phyloP scores from a whole-genome alignment of 768 basidiomycete species.

The Kwoniella botswanensis region DNA sequence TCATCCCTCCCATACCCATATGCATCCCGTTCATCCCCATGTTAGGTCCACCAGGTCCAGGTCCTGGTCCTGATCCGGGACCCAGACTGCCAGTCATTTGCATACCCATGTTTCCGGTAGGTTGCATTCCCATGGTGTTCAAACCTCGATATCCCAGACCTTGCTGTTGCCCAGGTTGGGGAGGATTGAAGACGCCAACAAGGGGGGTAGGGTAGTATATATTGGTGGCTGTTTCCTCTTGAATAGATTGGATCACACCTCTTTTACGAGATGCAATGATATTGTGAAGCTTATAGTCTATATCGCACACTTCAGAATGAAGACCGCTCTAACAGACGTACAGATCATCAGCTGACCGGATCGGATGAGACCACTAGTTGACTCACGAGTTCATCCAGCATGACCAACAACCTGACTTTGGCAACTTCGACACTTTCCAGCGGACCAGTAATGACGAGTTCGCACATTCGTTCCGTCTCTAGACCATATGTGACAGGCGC shows the following conservation, averaged over 20 bases:
- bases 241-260: constrained; percentile 81
- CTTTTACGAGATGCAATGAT: constrained; percentile 91
- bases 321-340: constrained; percentile 73
- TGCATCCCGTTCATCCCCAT: constrained; percentile 30
- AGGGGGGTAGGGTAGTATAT: constrained; percentile 92
- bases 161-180: constrained; percentile 32
- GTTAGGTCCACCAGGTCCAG: constrained; percentile 4
- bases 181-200: constrained; percentile 77
- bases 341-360: background rate
- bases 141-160: constrained; percentile 28
- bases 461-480: constrained; percentile 91
- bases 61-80: constrained; percentile 9
- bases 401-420: constrained; percentile 84
- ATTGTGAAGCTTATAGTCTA: constrained; percentile 91
- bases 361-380: background rate
- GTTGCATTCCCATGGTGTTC: constrained; percentile 21
- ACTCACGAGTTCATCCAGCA: constrained; percentile 92
- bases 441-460: constrained; percentile 82
- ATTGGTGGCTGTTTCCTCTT: constrained; percentile 96
- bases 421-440: constrained; percentile 90
- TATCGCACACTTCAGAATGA: constrained; percentile 87
- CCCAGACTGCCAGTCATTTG: constrained; percentile 21
- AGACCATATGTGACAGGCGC: constrained; percentile 79
- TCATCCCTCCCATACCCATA: constrained; percentile 33
- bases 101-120: constrained; percentile 27